Conservation (phyloP, 2,329 filamentous ascomycete genomes). For the Colletotrichum liriopes region DNA sequence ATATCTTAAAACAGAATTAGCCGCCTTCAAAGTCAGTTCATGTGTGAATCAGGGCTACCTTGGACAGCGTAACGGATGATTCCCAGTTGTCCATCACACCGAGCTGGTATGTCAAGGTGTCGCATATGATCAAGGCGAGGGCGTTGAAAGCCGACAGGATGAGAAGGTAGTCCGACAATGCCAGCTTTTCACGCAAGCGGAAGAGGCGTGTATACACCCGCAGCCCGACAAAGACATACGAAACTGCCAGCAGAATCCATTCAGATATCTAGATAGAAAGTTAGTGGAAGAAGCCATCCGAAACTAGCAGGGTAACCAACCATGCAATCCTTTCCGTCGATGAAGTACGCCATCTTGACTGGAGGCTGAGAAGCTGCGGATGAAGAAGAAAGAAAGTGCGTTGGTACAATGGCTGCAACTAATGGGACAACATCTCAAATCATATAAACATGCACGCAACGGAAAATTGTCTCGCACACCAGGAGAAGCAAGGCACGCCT, state of each 20-base stretch:
- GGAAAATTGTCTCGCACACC: not conserved
- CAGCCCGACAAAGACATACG: slow-evolving; percentile 50
- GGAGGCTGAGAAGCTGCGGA: not conserved
- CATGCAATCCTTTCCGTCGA: slow-evolving; percentile 48
- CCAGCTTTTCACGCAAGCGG: slow-evolving; percentile 49
- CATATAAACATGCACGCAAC: slow-evolving; percentile 12
- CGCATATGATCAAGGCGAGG: slow-evolving; percentile 53
- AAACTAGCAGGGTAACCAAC: slow-evolving; percentile 25
- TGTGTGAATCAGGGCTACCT: slow-evolving; percentile 42
- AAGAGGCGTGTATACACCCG: slow-evolving; percentile 53
- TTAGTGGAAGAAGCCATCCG: not conserved
- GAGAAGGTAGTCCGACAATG: slow-evolving; percentile 50
- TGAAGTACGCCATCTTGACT: slow-evolving; percentile 45
- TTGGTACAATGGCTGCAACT: not conserved
- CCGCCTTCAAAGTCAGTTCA: fast-evolving
- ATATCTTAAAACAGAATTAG: slow-evolving; percentile 46
- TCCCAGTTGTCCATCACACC: slow-evolving; percentile 51
- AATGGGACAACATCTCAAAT: not conserved
- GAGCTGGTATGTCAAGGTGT: slow-evolving; percentile 52
- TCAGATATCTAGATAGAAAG: slow-evolving; percentile 48
- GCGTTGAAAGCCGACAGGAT: slow-evolving; percentile 50
- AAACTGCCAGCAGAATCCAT: slow-evolving; percentile 50
- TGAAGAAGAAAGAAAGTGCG: not conserved
- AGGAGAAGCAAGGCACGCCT: slow-evolving; percentile 2
- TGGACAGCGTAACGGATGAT: slow-evolving; percentile 51